Base-by-base conservation (phyloP, 768 basidiomycete species). In the Lentinula detonsa region DNA sequence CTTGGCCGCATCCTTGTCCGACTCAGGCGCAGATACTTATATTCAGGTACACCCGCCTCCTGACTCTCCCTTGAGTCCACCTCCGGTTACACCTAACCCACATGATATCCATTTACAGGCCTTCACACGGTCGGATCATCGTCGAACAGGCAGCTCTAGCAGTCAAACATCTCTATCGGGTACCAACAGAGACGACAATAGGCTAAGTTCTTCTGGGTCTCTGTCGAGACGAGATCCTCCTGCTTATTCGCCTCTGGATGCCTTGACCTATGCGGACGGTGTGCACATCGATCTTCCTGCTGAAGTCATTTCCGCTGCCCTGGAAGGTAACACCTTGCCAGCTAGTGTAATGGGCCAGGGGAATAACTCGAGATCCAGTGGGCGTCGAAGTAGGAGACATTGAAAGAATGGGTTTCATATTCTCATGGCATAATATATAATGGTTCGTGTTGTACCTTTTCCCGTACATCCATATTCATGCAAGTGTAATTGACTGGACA, bases 231-330 rank as follows among this genome's bases (percentile, higher is more conserved):
- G 83, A 60, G 87, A 90, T 63, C 92, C 92, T 21, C 93, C 93
- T 28, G 90, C 89, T 16, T 94, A 94, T 74, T 92, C 91, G 5
- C 91, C 92, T n/a, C 73, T 93, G 68, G 91, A 93, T 69, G 86
- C 91, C n/a, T 90, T 79, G 66, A 81, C 85, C 28, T 92, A 93
- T 67, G 78, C 86, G 56, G 93, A 93, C 45, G 95, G 94, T 34
- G 91, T 96, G n/a, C 91, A 91, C 56, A 87, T 95, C 52, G 93
- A 97, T 73, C 78, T 97, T 37, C 95, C 95, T 28, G 92, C 94
- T 37, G 95, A 97, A 66, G 83, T 96, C 61, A 94, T 97, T 66
- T 83, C 91, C 23, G 91, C 92, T 51, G 93, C 94, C 7, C 74
- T 97, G 66, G 95, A 94, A 73, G 88, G 88, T 7, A 80, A 78